These are phyloP conservation scores for Moesziomyces sp. DNA, from an alignment of 1,284 basidiomycete species.

Conservation along the genomic window DNA sequence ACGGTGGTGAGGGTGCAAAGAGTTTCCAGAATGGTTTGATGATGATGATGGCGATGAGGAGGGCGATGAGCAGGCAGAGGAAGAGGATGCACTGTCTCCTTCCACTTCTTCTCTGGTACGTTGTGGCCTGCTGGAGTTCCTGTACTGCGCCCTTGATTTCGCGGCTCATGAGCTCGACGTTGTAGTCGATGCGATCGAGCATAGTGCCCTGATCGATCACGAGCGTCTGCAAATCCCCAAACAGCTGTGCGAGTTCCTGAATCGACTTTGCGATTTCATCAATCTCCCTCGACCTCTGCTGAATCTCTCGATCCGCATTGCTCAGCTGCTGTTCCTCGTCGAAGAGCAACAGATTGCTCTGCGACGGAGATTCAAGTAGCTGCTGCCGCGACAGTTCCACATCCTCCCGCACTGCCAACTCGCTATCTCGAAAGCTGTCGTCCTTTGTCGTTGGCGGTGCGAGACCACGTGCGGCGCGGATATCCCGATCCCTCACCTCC, in stretches of 20 bases:
- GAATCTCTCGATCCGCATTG: slow-evolving; percentile 38
- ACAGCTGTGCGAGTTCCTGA: slow-evolving; percentile 88
- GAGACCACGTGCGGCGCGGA: slow-evolving; percentile 35
- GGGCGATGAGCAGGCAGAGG: slow-evolving; percentile 86
- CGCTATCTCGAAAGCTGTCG: slow-evolving; percentile 40
- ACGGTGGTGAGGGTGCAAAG: slow-evolving; percentile 1
- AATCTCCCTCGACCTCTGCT: slow-evolving; percentile 76
- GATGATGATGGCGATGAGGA: slow-evolving; percentile 80
- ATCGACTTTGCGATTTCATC: slow-evolving; percentile 93
- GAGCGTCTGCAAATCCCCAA: slow-evolving; percentile 90
- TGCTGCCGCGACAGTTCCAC: slow-evolving; percentile 49
- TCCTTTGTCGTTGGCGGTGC: slow-evolving; percentile 8
- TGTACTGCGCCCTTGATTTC: slow-evolving; percentile 84
- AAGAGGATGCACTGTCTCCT: slow-evolving; percentile 92
- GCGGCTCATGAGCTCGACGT: slow-evolving; percentile 88
- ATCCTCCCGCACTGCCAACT: slow-evolving; percentile 60
- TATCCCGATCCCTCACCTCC: slow-evolving; percentile 58
- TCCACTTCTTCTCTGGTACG: slow-evolving; percentile 92
- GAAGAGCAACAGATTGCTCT: slow-evolving; percentile 23
- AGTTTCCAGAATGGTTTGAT: slow-evolving; percentile 75
- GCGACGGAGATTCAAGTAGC: background rate
- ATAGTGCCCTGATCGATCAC: slow-evolving; percentile 99
- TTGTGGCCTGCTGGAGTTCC: slow-evolving; percentile 85
- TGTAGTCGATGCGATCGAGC: slow-evolving; percentile 95
- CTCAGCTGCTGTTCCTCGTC: slow-evolving; percentile 9